Evolutionary conservation across 163 green algal species (phyloP).

Genomic region (Scenedesmus sp.): DNA sequence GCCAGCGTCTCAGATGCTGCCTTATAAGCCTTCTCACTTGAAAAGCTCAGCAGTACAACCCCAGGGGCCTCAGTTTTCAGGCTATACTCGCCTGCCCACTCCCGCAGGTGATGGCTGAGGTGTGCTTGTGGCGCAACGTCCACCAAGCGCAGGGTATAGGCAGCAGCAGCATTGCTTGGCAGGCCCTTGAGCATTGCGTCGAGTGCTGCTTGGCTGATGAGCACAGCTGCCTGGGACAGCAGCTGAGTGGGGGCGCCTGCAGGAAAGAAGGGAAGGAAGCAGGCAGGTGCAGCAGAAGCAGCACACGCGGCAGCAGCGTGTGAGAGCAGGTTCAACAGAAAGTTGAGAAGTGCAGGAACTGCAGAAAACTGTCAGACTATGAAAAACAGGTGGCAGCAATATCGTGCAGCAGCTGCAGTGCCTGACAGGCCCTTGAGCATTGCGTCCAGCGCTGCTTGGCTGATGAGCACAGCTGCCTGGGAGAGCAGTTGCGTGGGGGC

Average conservation of each 20-base stretch:
- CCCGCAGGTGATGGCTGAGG: conserved; percentile 62
- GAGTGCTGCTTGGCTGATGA: conserved; percentile 27
- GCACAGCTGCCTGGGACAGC: conserved; percentile 37
- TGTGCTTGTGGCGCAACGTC: conserved; percentile 48
- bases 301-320: not conserved
- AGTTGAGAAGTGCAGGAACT: too few species aligned
- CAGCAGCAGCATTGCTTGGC: not conserved
- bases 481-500: conserved; percentile 40
- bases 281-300: not conserved
- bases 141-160: not conserved
- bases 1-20: conserved; percentile 58
- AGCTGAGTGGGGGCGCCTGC: conserved; percentile 49
- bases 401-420: not conserved
- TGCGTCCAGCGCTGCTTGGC: not conserved
- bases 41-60: conserved; percentile 55
- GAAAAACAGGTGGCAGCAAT: too few species aligned
- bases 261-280: not conserved
- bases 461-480: conserved; percentile 35
- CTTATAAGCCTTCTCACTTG: conserved; percentile 44
- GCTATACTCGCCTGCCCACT: conserved; percentile 62
- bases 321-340: not conserved
- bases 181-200: not conserved
- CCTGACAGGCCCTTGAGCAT: not conserved
- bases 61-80: conserved; percentile 48
- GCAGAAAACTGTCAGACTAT: too few species aligned